These are phyloP conservation scores for Chytriomyces sp. DNA, from an alignment of 192 early-diverging fungal genomes.

Conservation along the genomic window DNA sequence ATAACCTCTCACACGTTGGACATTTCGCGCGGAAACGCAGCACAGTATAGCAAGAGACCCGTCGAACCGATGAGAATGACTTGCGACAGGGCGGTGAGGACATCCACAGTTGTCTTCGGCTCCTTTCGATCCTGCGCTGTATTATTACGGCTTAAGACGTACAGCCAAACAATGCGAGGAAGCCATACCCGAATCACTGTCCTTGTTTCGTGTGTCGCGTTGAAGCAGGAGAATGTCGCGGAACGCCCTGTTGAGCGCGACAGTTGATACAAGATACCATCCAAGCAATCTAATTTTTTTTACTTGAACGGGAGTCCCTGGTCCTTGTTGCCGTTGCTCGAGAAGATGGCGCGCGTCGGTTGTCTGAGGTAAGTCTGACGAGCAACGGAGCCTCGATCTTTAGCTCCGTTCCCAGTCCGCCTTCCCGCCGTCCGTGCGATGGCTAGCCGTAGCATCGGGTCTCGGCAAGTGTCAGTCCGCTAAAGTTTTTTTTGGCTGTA, in stretches of 20 bases:
- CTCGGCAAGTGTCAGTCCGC: too few relatives aligned
- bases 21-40: neutral
- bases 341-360: too few relatives aligned
- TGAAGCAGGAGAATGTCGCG: neutral
- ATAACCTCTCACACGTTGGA: neutral
- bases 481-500: too few relatives aligned
- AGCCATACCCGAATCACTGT: neutral
- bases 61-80: slow-evolving; percentile 23
- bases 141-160: neutral
- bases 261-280: too few relatives aligned
- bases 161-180: neutral
- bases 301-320: too few relatives aligned
- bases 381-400: too few relatives aligned
- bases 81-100: slow-evolving; percentile 21
- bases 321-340: too few relatives aligned
- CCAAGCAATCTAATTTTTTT: too few relatives aligned
- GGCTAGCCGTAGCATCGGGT: too few relatives aligned
- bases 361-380: too few relatives aligned
- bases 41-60: neutral
- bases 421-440: too few relatives aligned
- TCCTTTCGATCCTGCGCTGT: slow-evolving; percentile 7
- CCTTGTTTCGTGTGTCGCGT: neutral
- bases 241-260: neutral
- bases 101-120: neutral
- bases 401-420: too few relatives aligned